Conservation (phyloP, 2,329 filamentous ascomycete genomes). For the Chaetomium globosum region DNA sequence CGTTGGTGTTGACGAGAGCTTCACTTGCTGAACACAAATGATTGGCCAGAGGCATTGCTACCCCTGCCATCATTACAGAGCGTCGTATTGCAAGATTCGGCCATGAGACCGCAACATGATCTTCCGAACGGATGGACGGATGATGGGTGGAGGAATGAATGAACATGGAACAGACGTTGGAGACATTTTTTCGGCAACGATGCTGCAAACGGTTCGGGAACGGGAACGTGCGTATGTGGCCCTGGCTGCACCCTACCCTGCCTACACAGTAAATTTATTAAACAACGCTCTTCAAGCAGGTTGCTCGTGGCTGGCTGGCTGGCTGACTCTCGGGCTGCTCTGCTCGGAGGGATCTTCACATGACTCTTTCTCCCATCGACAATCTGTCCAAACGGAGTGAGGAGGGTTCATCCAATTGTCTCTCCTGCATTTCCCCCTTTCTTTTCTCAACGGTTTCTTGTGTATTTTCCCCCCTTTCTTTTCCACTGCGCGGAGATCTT, state of each 20-base stretch:
- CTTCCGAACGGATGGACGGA: background rate
- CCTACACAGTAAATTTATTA: background rate
- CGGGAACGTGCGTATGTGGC: slow-evolving; percentile 4
- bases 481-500: background rate
- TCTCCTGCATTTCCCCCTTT: background rate
- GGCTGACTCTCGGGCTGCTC: background rate
- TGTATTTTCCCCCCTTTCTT: background rate
- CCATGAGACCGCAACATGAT: slow-evolving; percentile 1
- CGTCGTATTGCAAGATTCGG: slow-evolving; percentile 9
- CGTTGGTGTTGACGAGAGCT: slow-evolving; percentile 1
- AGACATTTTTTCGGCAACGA: background rate
- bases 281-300: background rate
- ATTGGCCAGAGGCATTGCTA: slow-evolving; percentile 15
- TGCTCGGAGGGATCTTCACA: background rate
- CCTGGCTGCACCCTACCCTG: background rate
- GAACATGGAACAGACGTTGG: background rate
- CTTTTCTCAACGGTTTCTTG: background rate
- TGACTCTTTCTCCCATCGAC: background rate
- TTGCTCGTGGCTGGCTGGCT: background rate
- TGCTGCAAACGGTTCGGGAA: background rate
- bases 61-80: slow-evolving; percentile 12
- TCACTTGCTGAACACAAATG: slow-evolving; percentile 14
- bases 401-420: background rate
- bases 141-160: background rate
- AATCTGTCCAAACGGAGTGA: slow-evolving; percentile 1